Percentiles rank a stretch among this genome's conserved stretches.
phyloP scores from a whole-genome alignment of 441 rosid species.

The Kokia cookei region DNA sequence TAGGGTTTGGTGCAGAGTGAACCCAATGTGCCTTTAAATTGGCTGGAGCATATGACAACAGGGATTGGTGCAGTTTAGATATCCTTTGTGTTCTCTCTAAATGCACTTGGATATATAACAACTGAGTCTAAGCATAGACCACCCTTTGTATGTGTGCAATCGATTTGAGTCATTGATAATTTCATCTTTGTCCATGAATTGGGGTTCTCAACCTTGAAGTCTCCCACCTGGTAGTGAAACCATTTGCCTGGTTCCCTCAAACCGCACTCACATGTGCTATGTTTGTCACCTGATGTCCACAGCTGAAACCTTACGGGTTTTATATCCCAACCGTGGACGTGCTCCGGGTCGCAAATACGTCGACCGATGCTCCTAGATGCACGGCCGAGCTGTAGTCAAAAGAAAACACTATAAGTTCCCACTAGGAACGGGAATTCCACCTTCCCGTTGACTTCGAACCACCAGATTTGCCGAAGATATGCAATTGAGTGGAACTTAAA shows the following conservation, averaged over 20 bases:
- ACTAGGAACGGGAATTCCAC: constrained; percentile 78
- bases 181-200: constrained; percentile 36
- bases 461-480: constrained; percentile 93
- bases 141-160: constrained; percentile 88
- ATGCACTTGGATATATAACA: constrained; percentile 48
- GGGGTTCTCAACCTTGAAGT: constrained; percentile 41
- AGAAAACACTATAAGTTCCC: constrained; percentile 70
- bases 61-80: constrained; percentile 26
- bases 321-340: constrained; percentile 88
- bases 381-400: constrained; percentile 74
- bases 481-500: constrained; percentile 64
- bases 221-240: constrained; percentile 71
- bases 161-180: constrained; percentile 81
- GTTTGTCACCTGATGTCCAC: constrained; percentile 75
- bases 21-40: neutral
- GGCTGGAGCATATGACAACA: neutral
- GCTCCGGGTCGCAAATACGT: constrained; percentile 54
- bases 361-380: constrained; percentile 58
- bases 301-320: constrained; percentile 84
- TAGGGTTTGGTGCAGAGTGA: neutral
- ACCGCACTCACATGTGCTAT: constrained; percentile 53
- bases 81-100: constrained; percentile 25
- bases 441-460: constrained; percentile 84
- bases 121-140: constrained; percentile 77
- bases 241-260: constrained; percentile 62